Base-by-base conservation (phyloP, 2,329 filamentous ascomycete species). In the Gliomastix tumulicola region DNA sequence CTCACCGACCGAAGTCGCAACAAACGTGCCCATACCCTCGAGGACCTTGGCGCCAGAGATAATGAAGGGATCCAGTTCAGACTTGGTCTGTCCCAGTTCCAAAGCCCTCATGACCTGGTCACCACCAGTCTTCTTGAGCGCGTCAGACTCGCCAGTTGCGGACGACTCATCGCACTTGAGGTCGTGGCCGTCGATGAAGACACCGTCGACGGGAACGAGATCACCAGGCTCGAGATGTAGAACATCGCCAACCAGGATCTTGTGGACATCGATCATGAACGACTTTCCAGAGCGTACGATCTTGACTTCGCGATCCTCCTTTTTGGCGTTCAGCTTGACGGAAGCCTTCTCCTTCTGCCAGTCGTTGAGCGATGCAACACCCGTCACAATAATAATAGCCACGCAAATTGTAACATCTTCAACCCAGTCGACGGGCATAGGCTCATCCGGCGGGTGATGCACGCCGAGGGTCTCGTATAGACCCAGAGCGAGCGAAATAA, bases 61-160 rank as follows among this genome's bases (percentile, higher is more conserved):
- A 32, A 80, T 71, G 8, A 85, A 85, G 0, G 80, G 79, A 37
- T 84, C 81, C 4, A 81, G 60, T 33, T 78, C 72, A 74, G 12
- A 9, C 30, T 34, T 38, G 36, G 21, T 27, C 37, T 56, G 52
- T 23, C 60, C 65, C 19, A 66, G 61, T 32, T 69, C 61, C 12
- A 82, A 65, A 10, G 65, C 65, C 28, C 68, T 59, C 59, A 71
- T 76, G 34, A 79, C 78, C 33, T 76, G 68, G 10, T 76, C 66
- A 10, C 71, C 79, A 5, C 65, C 55, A 1, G 70, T 75, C 60
- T 87, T 87, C 56, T 77, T 80, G 55, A 85, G 72, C 35, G 80
- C 70, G 47, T 87, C 81, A 1, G 81, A 85, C 57, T 87, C 82
- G 45, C 82, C 82, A 19, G 82, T 86, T 2, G 79, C 79, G 9